Percentiles rank a stretch among this genome's conserved stretches.
Conservation (phyloP, 2,329 filamentous ascomycete genomes). For the Colletotrichum sp. region DNA sequence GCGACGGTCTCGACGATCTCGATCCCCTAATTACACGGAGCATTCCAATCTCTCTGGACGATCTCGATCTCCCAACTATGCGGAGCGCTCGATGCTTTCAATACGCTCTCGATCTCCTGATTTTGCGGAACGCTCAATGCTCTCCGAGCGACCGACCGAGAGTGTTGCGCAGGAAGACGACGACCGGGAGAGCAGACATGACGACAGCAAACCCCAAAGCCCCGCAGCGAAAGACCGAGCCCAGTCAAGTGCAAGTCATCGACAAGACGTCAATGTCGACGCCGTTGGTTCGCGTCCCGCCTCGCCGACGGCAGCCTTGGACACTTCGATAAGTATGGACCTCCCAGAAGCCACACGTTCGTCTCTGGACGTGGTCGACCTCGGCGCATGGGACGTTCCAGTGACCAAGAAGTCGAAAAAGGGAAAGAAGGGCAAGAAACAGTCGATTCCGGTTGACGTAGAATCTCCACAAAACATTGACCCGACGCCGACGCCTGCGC, state of each 20-base stretch:
- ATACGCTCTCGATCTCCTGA: background rate
- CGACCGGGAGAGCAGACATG: background rate
- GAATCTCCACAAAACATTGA: background rate
- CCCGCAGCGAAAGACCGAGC: background rate
- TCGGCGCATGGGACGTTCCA: conserved; percentile 11
- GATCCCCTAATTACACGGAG: background rate
- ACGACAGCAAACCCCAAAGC: background rate
- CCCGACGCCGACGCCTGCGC: background rate
- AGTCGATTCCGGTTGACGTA: background rate
- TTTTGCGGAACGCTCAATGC: background rate
- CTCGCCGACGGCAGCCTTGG: background rate
- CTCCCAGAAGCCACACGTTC: background rate
- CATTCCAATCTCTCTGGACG: background rate
- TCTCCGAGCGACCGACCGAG: background rate
- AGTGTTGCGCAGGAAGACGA: background rate
- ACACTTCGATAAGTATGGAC: background rate
- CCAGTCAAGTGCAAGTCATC: background rate
- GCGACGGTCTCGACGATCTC: background rate
- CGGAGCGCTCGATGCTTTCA: background rate
- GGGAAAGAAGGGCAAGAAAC: conserved; percentile 34
- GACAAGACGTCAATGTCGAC: background rate
- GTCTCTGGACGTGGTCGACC: background rate
- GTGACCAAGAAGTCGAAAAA: conserved; percentile 24
- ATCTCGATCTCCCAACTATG: background rate
- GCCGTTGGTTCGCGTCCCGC: background rate